Evolutionary conservation across 75 land plant species (phyloP), one percentile per base, ranked within the genome.

Genomic region (Isoetes taiwanensis): DNA sequence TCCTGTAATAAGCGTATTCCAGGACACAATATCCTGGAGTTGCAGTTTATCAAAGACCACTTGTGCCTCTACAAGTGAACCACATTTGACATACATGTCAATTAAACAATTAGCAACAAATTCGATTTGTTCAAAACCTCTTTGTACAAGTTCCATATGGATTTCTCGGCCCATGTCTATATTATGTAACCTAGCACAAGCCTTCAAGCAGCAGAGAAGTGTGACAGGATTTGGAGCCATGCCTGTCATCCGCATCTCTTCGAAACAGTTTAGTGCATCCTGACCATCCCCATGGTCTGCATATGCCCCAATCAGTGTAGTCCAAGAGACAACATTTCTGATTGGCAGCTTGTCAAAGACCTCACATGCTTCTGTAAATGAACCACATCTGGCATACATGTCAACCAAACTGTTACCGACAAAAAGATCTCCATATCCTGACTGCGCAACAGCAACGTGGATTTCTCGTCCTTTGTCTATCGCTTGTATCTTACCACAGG

Each of bases 381-480:
- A 55, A 32, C 74, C 73, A 67, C 81, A 74, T 32, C 63, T 78
- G 14, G 52, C 73, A 63, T 73, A 73, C 67, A 73, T 66, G 53
- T 73, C 64, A 12, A 78, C 30, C 61, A 78, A 52, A 8, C 77
- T 39, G 32, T 61, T 73, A 1, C 77, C 70, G 37, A 78, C 57
- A 12, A 68, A 29, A 48, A 74, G 55, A 60, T 72, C 71, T n/a
- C n/a, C n/a, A n/a, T n/a, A n/a, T 53, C 59, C 41, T 20, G 52
- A 60, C 12, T 37, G 8, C 38, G 12, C 38, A 9, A 37, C 12
- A 37, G 8, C 38, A 9, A 12, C 12, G 12, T 37, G 38, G 12
- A 37, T 37, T 8, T 37, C 11, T 37, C 12, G 38, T 26, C 66
- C 32, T 2, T 60, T 16, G 33, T 64, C 40, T 4, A 60, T 12